A percentile compares a stretch with the other conserved stretches of the same genome.
Conservation (phyloP, 129 eudicot genomes). For the Chrysanthemum makinoi region DNA sequence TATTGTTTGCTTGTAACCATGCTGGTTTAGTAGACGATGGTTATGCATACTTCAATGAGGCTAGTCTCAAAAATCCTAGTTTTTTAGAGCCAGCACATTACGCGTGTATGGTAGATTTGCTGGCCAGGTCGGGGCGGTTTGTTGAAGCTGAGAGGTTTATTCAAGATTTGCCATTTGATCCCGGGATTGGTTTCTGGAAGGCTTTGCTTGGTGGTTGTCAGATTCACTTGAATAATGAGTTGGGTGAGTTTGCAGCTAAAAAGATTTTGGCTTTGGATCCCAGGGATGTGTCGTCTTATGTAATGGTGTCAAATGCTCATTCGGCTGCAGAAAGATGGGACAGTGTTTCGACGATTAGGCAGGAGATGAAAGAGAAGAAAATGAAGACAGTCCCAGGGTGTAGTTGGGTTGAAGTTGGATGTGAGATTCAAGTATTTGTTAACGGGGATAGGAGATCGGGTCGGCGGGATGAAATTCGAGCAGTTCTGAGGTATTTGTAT, state of each 20-base stretch:
- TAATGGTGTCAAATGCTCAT: constrained; percentile 79
- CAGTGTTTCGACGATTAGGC: constrained; percentile 39
- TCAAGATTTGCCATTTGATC: constrained; percentile 65
- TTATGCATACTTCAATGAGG: constrained; percentile 45
- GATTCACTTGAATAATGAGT: constrained; percentile 50
- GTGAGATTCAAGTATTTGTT: constrained; percentile 55
- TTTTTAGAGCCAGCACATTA: constrained; percentile 59
- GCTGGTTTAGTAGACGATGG: constrained; percentile 62
- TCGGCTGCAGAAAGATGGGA: constrained; percentile 74
- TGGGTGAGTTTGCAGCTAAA: constrained; percentile 56
- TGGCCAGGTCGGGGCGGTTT: constrained; percentile 71
- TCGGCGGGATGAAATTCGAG: constrained; percentile 36
- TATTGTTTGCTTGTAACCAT: constrained; percentile 67
- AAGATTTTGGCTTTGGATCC: constrained; percentile 69
- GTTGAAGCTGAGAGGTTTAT: constrained; percentile 61
- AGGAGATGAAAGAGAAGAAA: constrained; percentile 58
- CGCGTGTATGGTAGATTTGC: constrained; percentile 68
- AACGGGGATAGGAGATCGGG: constrained; percentile 43
- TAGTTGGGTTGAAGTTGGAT: constrained; percentile 73
- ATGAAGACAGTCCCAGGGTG: constrained; percentile 63
- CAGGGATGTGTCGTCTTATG: constrained; percentile 64
- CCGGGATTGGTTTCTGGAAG: constrained; percentile 81
- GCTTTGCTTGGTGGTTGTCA: constrained; percentile 82
- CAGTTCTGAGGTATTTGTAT: constrained; percentile 33
- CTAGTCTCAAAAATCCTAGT: constrained; percentile 39